phyloP scores from a whole-genome alignment of 1,284 basidiomycete genomes.

The Leccinum holopus region DNA sequence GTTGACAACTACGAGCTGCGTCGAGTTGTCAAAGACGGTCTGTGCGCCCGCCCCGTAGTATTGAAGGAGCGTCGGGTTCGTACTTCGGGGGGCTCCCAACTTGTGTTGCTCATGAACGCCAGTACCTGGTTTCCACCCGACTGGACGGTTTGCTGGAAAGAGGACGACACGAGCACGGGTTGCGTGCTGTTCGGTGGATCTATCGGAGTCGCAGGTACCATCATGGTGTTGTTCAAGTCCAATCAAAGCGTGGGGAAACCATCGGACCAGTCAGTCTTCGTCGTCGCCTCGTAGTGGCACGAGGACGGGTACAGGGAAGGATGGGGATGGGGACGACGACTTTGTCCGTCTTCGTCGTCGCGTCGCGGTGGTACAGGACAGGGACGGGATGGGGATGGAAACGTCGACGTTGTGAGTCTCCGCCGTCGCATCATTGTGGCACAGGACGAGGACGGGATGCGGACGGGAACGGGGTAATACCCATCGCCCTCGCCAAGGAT shows the following conservation, averaged over 20 bases:
- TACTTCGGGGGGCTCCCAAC: constrained; percentile 23
- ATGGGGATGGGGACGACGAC: too few relatives aligned
- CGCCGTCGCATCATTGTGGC: too few relatives aligned
- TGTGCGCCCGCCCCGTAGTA: constrained; percentile 30
- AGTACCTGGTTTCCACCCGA: constrained; percentile 32
- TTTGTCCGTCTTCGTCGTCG: too few relatives aligned
- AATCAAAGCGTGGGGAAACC: constrained; percentile 23
- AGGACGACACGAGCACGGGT: constrained; percentile 19
- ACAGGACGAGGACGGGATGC: too few relatives aligned
- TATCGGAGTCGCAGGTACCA: constrained; percentile 27
- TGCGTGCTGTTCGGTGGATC: constrained; percentile 33
- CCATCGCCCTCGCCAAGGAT: too few relatives aligned
- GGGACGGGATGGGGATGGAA: too few relatives aligned
- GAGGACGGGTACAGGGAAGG: too few relatives aligned
- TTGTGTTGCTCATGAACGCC: constrained; percentile 30
- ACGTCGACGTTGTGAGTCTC: too few relatives aligned
- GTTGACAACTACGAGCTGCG: constrained; percentile 28
- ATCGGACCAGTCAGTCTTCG: constrained; percentile 28
- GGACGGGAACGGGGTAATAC: too few relatives aligned
- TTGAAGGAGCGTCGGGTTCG: constrained; percentile 32
- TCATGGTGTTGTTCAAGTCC: constrained; percentile 32
- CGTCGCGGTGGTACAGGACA: too few relatives aligned
- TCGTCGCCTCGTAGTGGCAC: too few relatives aligned
- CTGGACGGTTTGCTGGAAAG: constrained; percentile 32
- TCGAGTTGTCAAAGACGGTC: constrained; percentile 23